Conservation (phyloP, 164 flowering plant species). For the Liriodendron chinense region DNA sequence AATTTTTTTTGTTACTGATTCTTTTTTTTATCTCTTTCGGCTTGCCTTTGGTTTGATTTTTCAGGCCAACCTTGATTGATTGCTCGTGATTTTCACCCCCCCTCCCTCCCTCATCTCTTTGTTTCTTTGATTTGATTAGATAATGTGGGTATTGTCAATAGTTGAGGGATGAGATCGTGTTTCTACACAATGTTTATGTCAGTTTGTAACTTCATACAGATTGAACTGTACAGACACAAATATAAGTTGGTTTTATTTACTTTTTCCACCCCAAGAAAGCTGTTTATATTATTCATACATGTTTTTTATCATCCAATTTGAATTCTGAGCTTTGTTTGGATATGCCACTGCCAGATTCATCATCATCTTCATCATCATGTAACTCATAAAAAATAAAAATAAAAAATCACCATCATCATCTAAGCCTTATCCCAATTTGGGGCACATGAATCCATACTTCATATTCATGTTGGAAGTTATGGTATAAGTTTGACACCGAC, state of each 20-base stretch:
- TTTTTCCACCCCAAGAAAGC: neutral
- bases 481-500: too few species aligned
- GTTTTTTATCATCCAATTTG: neutral
- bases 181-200: neutral
- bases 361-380: too few species aligned
- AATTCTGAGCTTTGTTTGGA: too few species aligned
- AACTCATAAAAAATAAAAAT: too few species aligned
- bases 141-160: neutral
- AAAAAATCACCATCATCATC: too few species aligned
- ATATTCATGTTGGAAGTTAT: too few species aligned
- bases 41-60: constrained; percentile 13
- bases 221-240: constrained; percentile 1
- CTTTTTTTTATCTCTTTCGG: constrained; percentile 4
- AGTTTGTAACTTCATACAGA: constrained; percentile 5
- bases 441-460: too few species aligned
- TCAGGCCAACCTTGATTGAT: constrained; percentile 12
- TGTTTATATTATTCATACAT: neutral
- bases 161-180: neutral
- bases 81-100: neutral
- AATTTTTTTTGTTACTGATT: neutral
- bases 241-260: neutral
- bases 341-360: too few species aligned
- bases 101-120: neutral
- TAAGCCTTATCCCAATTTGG: too few species aligned
- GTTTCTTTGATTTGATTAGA: neutral